Base-by-base conservation (phyloP, 1,139 yeast species). In the Hansenula sp. region DNA sequence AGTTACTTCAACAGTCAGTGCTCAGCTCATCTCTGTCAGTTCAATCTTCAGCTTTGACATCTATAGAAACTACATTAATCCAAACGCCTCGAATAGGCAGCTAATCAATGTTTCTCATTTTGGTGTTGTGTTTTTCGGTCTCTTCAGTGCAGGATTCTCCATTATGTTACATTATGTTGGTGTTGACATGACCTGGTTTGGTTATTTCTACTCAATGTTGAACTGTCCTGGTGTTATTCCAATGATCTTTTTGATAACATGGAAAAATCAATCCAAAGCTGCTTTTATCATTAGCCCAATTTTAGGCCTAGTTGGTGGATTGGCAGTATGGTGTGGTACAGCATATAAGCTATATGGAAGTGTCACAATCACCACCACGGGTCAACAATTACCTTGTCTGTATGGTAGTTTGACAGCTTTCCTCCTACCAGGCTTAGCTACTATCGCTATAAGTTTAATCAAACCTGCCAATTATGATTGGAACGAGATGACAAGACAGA, bases 1-100 rank as follows among this genome's bases (percentile, higher is more conserved):
- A 26, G 74, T 66, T 14, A 73, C 78, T 2, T 71, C 76, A n/a
- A 77, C 78, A 39, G 68, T 71, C 72, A 67, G 73, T 38, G 73
- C 77, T n/a, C 77, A 73, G 53, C 63, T 73, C 50, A 68, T 73
- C 56, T 73, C 78, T 9, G 75, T 72, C 5, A 70, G 76, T 7
- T 66, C 75, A 13, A 64, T 73, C 36, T 61, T 65, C 50, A 68
- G 77, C 32, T 73, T 70, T 51, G 78, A 73, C 57, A 62, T 73
- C 41, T 73, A 67, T 62, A 62, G 76, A 53, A 61, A 67, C 28
- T 72, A 73, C 52, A 48, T 72, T 40, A 64, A 71, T 43, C 77
- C 77, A 18, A 56, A 62, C 24, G 77, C 77, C 25, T 53, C 63
- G 20, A 76, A 76, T 42, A 71, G 68, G 52, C 61, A 60, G 48